A percentile compares a stretch with the other conserved stretches of the same genome.
Conservation (phyloP, 805 yeast genomes). For the Myxozyma neotropica region DNA sequence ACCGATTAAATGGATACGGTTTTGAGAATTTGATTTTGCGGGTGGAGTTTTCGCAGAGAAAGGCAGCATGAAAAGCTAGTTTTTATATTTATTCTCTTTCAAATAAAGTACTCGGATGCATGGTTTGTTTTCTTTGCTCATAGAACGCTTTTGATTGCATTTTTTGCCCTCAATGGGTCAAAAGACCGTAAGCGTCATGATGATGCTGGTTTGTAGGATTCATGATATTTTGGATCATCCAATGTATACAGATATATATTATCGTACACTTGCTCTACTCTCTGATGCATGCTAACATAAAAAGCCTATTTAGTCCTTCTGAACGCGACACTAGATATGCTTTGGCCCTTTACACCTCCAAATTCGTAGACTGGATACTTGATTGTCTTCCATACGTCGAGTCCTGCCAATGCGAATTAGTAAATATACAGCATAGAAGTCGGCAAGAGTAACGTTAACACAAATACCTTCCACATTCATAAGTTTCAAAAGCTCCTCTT, state of each 20-base stretch:
- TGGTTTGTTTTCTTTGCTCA: background rate
- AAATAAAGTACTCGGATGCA: background rate
- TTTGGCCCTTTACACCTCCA: conserved; percentile 86
- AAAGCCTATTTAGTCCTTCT: conserved; percentile 2
- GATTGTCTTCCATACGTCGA: conserved; percentile 65
- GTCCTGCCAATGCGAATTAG: conserved; percentile 37
- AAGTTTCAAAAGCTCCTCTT: conserved; percentile 64
- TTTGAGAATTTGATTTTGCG: conserved; percentile 81
- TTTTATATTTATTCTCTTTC: background rate
- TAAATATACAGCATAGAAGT: conserved; percentile 21
- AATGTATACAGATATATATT: too few relatives aligned
- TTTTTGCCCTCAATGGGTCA: too few relatives aligned
- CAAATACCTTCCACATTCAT: conserved; percentile 48
- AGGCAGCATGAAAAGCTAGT: conserved; percentile 8
- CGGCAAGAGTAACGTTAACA: background rate
- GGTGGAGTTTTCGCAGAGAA: conserved; percentile 47
- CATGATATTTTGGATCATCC: too few relatives aligned
- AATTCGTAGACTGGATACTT: conserved; percentile 81
- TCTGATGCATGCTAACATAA: background rate
- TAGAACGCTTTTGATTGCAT: background rate
- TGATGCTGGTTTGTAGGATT: too few relatives aligned
- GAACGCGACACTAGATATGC: conserved; percentile 87
- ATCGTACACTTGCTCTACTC: background rate
- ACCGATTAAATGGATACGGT: conserved; percentile 83
- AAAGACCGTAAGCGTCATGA: too few relatives aligned